Conservation (phyloP, 768 basidiomycete species). For the Rickenella mellea region DNA sequence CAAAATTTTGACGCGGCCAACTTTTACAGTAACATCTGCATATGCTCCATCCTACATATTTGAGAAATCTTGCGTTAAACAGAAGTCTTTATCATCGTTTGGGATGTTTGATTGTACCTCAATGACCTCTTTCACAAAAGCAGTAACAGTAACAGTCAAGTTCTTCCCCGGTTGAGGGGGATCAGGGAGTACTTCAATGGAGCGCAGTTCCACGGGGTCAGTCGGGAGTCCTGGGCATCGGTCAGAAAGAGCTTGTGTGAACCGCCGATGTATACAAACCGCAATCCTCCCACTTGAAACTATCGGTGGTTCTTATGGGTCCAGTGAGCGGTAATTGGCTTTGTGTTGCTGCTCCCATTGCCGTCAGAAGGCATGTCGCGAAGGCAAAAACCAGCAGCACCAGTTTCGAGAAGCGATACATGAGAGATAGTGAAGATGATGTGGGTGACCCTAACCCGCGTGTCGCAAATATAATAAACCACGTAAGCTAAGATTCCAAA, state of each 20-base stretch:
- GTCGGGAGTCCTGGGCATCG: slow-evolving; percentile 29
- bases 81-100: no score
- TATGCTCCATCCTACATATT: slow-evolving; percentile 92
- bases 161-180: slow-evolving; percentile 84
- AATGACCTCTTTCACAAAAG: slow-evolving; percentile 45
- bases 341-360: no score
- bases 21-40: slow-evolving; percentile 83
- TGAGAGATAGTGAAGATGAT: no score
- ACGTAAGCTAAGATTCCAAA: no score
- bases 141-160: slow-evolving; percentile 77
- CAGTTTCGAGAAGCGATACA: no score
- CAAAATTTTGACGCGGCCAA: slow-evolving; percentile 89
- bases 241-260: slow-evolving; percentile 1
- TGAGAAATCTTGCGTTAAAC: no score
- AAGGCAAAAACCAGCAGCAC: no score
- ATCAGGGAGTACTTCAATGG: slow-evolving; percentile 69
- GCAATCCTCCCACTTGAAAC: slow-evolving; percentile 66
- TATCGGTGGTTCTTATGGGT: no score
- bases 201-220: slow-evolving; percentile 53
- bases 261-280: slow-evolving; percentile 38
- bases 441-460: no score
- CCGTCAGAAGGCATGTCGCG: no score
- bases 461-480: no score
- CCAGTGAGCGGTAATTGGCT: no score
- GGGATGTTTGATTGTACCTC: slow-evolving; percentile 39